Base-by-base conservation (phyloP, 2,329 filamentous ascomycete genomes). In the Penicillium sp. region DNA sequence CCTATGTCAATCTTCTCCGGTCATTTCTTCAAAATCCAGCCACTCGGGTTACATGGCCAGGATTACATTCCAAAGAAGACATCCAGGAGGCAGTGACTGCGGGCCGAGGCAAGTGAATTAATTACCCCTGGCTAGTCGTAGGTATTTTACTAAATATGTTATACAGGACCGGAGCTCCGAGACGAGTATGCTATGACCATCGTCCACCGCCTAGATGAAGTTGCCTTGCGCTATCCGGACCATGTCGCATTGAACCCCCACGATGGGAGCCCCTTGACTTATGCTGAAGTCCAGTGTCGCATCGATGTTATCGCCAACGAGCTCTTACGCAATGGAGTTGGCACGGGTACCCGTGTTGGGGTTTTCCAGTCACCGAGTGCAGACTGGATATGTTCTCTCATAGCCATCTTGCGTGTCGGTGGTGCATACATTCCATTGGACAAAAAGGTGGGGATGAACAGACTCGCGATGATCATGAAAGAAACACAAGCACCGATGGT, bases 351-450 rank as follows among this genome's bases (percentile, higher is more conserved):
- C 10, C 50, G 54, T 0, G 71, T 83, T 2, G 72, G 63, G 0
- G 76, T 82, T 2, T 75, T 79, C 48, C 73, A 76, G 38, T 50
- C 77, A 4, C 69, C 80, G 0, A 60, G 55, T 27, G 27, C 53
- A 8, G 60, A 68, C 36, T 68, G 63, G 63, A 63, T 71, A 27
- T 67, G 63, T 39, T 72, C 69, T 7, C 57, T 74, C 45, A 60
- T 77, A 3, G 73, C 71, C 5, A 68, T 75, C 21, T 48, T 71
- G 44, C 60, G 65, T 1, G 56, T 70, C 23, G 72, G 72, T 3
- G 71, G 65, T 8, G 57, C 66, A 4, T 76, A 75, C 48, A 51
- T 75, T 6, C 73, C 74, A 0, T 48, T 77, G 10, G 73, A 76
- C 51, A 58, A 62, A 4, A 63, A 66, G 13, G 66, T 61, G 8